Conservation (phyloP, 2,329 filamentous ascomycete genomes). For the Alternaria sp. region DNA sequence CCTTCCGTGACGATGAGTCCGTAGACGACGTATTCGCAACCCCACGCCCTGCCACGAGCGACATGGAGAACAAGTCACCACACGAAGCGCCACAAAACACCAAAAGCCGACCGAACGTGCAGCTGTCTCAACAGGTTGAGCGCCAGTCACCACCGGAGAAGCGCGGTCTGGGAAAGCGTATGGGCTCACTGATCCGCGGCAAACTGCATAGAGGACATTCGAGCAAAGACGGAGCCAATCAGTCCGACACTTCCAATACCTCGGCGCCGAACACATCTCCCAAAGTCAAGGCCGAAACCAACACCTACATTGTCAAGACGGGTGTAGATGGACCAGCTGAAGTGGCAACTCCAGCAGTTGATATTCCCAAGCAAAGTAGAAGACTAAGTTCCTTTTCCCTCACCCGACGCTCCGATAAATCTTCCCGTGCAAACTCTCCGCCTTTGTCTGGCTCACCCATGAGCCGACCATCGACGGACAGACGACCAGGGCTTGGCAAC, state of each 20-base stretch:
- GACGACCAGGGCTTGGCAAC: constrained; percentile 24
- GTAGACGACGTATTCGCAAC: constrained; percentile 31
- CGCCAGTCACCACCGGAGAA: constrained; percentile 34
- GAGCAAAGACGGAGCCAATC: constrained; percentile 19
- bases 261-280: constrained; percentile 13
- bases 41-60: constrained; percentile 22
- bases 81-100: constrained; percentile 11
- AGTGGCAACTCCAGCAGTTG: constrained; percentile 33
- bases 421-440: constrained; percentile 50
- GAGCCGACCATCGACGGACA: constrained; percentile 42
- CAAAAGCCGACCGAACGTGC: constrained; percentile 4
- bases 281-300: constrained; percentile 19
- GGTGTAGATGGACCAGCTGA: constrained; percentile 40
- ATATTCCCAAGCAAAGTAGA: constrained; percentile 37
- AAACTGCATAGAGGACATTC: constrained; percentile 27
- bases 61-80: constrained; percentile 15
- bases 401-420: constrained; percentile 49
- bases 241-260: constrained; percentile 6
- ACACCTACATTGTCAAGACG: constrained; percentile 41
- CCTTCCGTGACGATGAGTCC: constrained; percentile 42
- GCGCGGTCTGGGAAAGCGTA: constrained; percentile 42
- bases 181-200: constrained; percentile 46
- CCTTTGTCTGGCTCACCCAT: constrained; percentile 49
- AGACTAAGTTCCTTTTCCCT: constrained; percentile 52
- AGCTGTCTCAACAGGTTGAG: constrained; percentile 13